Evolutionary conservation across 2,329 filamentous ascomycete species (phyloP), one percentile per base, ranked within the genome.

Genomic region (Colletotrichum sp.): DNA sequence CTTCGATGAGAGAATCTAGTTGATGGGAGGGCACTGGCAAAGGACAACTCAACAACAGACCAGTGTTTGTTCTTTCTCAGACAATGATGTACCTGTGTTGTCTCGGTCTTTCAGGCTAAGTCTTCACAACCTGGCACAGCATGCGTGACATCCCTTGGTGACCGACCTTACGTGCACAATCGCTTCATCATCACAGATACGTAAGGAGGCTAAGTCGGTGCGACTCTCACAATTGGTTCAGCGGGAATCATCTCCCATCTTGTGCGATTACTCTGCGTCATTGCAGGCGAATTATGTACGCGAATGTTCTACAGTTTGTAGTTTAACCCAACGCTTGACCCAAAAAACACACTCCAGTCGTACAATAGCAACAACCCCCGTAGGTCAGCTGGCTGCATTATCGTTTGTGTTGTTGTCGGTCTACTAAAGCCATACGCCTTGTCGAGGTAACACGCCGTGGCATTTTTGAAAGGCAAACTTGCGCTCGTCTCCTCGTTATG

Each of bases 401-500:
- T 43, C 16, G 24, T 68, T 38, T 68, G 66, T 43, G 52, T 60
- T 60, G 52, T 60, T 62, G 28, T 62, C 21, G n/a, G 15, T 68
- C 52, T 68, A 34, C 55, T 10, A 48, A 62, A 62, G 36, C 28
- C 26, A 52, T 62, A 34, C 67, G 67, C 67, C 67, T 52, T 30
- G n/a, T 52, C 56, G 18, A 61, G 28, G 36, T 58, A 13, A 24
- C 71, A 26, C 15, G 21, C 43, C 18, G 12, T 34, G 24, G 52
- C 30, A 3, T 12, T 62, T 62, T 62, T 62, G 58, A n/a, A 30
- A 62, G 13, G 58, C 56, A 26, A 26, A 55, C 43, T 71, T 32
- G 32, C 13, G 61, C 16, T 64, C 36, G 24, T 58, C 43, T 48
- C 66, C 28, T 71, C 30, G 36, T 12, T 86, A 95, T 83, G 93